Evolutionary conservation across 495 filamentous ascomycete genomes (phyloP), one percentile per base, ranked within the genome.

Genomic region (Podospora fimiseda): DNA sequence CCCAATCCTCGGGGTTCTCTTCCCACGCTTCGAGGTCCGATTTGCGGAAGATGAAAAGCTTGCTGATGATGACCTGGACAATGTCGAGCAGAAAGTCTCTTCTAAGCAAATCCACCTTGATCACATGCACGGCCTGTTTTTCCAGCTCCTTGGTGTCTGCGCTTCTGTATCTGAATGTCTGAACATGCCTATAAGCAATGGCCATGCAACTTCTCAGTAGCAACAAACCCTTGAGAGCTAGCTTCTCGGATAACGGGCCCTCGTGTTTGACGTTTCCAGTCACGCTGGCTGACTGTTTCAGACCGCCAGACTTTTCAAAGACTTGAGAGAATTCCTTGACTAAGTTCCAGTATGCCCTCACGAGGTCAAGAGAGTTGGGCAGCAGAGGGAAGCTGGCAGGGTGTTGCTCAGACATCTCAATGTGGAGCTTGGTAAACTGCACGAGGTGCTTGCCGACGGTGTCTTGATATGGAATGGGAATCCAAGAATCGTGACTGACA

Each of bases 1-100:
- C 90, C 93, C 92, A 98, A 44, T 91, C 87, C 60, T 96, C 88
- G 0, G 91, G 89, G 40, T 93, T 89, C 58, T 90, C 86, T 66
- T 89, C 85, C 93, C 93, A 97, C 55, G 89, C 84, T 43, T 86
- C 79, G 14, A 96, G 84, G 63, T 96, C 93, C 33, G 77, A 80
- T 27, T 83, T 78, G n/a, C 88, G 81, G 64, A 96, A 90, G 30
- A 90, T 78, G 68, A 98, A 94, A 63, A 94, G 90, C 49, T 84
- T 83, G 6, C 87, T 89, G 27, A 97, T 86, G 15, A 95, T 79
- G 9, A 85, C 75, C 53, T 91, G 87, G 69, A 93, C 86, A 52
- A 91, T 82, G 55, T 90, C 81, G 7, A 79, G 70, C 2, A 96
- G 82, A 40, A 94, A 80, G 8, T 84, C 76, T 3, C 85, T 74